Evolutionary conservation across 192 early-diverging fungal genomes (phyloP).

Genomic region (Mortierella antarctica): DNA sequence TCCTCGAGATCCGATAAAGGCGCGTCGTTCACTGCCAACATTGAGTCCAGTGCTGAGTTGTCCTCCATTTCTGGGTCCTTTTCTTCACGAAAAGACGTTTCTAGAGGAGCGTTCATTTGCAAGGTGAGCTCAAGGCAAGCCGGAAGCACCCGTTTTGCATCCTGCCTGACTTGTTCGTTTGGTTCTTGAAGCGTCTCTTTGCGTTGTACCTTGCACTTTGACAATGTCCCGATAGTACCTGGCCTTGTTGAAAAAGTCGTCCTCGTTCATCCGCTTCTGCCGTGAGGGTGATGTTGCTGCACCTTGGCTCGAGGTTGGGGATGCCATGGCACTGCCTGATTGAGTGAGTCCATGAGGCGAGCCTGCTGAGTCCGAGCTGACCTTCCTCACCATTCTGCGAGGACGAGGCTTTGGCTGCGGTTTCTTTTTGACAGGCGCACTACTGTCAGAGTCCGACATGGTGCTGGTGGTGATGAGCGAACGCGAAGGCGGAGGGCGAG

Average conservation of each 20-base stretch:
- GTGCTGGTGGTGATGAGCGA: background rate
- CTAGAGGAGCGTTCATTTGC: background rate
- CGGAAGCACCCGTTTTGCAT: no score
- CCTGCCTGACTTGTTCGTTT: no score
- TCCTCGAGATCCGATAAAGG: constrained; percentile 33
- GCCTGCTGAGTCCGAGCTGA: background rate
- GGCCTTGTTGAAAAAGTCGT: constrained; percentile 50
- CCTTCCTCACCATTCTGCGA: background rate
- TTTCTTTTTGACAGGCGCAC: constrained; percentile 1
- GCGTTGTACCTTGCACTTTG: constrained; percentile 23
- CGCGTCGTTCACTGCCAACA: background rate
- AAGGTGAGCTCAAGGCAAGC: background rate
- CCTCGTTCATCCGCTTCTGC: constrained; percentile 23
- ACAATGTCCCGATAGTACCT: constrained; percentile 16
- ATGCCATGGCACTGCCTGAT: background rate
- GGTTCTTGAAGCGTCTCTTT: no score
- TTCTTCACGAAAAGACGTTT: constrained; percentile 5
- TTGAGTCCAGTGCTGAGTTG: constrained; percentile 5
- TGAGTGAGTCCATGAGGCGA: background rate
- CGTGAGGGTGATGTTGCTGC: constrained; percentile 4
- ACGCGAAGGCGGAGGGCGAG: background rate
- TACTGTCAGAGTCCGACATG: constrained; percentile 38
- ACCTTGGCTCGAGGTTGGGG: background rate
- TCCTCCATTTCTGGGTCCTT: background rate
- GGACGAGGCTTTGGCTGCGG: constrained; percentile 27